Evolutionary conservation across 2,329 filamentous ascomycete species (phyloP), one percentile per base, ranked within the genome.

Genomic region (Remersonia thermophila): DNA sequence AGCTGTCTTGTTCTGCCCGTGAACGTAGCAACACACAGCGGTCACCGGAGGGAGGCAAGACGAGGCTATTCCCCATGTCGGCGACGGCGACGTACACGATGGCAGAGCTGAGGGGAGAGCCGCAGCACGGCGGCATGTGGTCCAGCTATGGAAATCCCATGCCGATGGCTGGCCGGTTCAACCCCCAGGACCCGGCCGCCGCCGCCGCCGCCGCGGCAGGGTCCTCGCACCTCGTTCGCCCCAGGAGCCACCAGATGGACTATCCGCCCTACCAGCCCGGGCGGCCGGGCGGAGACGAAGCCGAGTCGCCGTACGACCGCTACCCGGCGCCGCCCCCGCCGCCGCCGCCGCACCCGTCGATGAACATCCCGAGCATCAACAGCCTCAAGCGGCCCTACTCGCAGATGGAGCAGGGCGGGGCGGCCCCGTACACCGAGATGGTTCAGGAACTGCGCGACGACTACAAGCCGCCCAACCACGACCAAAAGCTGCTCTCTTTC

Each of bases 61-160:
- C 20, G 9, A 5, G 20, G 20, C 5, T 9, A 23, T 62, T 54
- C 62, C 67, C 59, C 66, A 74, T 74, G 69, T 73, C 71, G 63
- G 70, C 69, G 61, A 68, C 67, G 53, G 60, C 69, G 57, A 70
- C 69, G 47, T 72, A 74, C 57, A 67, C 70, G 61, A 75, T 76
- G 71, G 69, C 71, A 67, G 71, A 75, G 55, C 56, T 76, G 62
- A 73, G 73, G 65, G 60, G 63, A 54, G 71, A 76, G 58, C 60
- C 69, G 52, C 58, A 65, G 54, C 71, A 73, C 57, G 62, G 65
- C 50, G 66, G 62, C 55, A 57, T 76, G 49, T 76, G 71, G 71
- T 61, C 69, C 49, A 70, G 63, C 59, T 76, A 76, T 57, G 65
- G 63, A 45, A 62, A 61, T 43, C 64, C 67, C 39, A 63, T 73